Evolutionary conservation across 2,329 filamentous ascomycete genomes (phyloP).

Genomic region (Colletotrichum navitas): DNA sequence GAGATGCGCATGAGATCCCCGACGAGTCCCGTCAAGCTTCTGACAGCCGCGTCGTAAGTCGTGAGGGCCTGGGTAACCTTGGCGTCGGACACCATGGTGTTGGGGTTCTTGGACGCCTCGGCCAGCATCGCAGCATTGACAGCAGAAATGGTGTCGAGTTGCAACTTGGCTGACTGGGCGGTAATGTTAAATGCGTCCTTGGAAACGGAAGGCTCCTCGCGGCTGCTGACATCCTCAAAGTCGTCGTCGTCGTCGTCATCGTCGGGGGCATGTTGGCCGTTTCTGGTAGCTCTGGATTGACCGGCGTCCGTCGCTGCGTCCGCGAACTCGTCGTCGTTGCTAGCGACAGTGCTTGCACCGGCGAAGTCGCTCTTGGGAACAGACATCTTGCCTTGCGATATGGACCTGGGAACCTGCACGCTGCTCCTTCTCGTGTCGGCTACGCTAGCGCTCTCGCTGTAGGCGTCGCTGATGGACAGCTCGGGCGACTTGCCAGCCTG

Average conservation of each 20-base stretch:
- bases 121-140: slow-evolving; percentile 85
- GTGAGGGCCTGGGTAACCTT: slow-evolving; percentile 81
- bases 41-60: slow-evolving; percentile 91
- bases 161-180: slow-evolving; percentile 87
- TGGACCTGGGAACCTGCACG: slow-evolving; percentile 59
- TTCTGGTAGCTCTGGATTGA: slow-evolving; percentile 52
- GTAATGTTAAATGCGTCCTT: slow-evolving; percentile 98
- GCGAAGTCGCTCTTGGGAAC: slow-evolving; percentile 52
- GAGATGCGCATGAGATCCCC: slow-evolving; percentile 92
- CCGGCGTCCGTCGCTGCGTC: slow-evolving; percentile 62
- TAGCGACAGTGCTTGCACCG: slow-evolving; percentile 61
- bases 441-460: slow-evolving; percentile 66
- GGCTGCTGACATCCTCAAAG: slow-evolving; percentile 79
- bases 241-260: slow-evolving; percentile 82
- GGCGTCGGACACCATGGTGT: slow-evolving; percentile 79
- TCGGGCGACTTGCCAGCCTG: slow-evolving; percentile 66
- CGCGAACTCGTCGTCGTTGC: slow-evolving; percentile 65
- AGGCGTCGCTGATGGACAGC: slow-evolving; percentile 59
- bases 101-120: slow-evolving; percentile 78
- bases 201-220: slow-evolving; percentile 78
- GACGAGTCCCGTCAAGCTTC: slow-evolving; percentile 86
- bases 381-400: slow-evolving; percentile 52
- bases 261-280: slow-evolving; percentile 50
- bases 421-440: slow-evolving; percentile 60
- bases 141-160: slow-evolving; percentile 89